phyloP scores from a whole-genome alignment of 2,329 filamentous ascomycete genomes.

The Didymella sp. region DNA sequence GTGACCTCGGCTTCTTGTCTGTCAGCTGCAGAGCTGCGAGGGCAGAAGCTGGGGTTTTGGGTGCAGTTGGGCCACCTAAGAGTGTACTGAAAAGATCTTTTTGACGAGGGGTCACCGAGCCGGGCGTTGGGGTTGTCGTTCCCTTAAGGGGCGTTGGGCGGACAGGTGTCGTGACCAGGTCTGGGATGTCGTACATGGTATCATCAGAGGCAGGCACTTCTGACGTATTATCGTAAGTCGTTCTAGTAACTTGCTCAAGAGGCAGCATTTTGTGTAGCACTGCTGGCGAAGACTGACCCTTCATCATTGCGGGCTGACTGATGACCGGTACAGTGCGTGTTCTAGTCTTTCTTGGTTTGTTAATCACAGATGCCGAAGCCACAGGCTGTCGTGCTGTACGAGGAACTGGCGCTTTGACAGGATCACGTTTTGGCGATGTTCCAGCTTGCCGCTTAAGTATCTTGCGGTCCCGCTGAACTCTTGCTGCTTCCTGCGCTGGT shows the following conservation, averaged over 20 bases:
- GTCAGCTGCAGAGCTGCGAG: conserved; percentile 42
- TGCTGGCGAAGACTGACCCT: conserved; percentile 46
- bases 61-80: conserved; percentile 37
- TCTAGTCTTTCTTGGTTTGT: conserved; percentile 40
- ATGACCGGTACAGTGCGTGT: conserved; percentile 7
- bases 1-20: conserved; percentile 31
- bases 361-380: conserved; percentile 16
- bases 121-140: conserved; percentile 23
- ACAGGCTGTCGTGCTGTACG: not conserved
- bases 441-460: conserved; percentile 36
- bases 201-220: conserved; percentile 33
- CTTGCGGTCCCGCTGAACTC: conserved; percentile 34
- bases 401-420: not conserved
- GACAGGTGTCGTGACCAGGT: conserved; percentile 31
- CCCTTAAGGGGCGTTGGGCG: conserved; percentile 27
- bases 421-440: conserved; percentile 25
- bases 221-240: not conserved
- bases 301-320: conserved; percentile 22
- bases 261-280: conserved; percentile 44
- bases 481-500: conserved; percentile 15
- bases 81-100: conserved; percentile 45
- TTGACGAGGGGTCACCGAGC: conserved; percentile 48
- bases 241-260: conserved; percentile 19
- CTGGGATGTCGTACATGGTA: conserved; percentile 48
- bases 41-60: conserved; percentile 41